These are phyloP conservation scores for Diaporthe ilicicola DNA, from an alignment of 2,329 filamentous ascomycete genomes.

Conservation along the genomic window DNA sequence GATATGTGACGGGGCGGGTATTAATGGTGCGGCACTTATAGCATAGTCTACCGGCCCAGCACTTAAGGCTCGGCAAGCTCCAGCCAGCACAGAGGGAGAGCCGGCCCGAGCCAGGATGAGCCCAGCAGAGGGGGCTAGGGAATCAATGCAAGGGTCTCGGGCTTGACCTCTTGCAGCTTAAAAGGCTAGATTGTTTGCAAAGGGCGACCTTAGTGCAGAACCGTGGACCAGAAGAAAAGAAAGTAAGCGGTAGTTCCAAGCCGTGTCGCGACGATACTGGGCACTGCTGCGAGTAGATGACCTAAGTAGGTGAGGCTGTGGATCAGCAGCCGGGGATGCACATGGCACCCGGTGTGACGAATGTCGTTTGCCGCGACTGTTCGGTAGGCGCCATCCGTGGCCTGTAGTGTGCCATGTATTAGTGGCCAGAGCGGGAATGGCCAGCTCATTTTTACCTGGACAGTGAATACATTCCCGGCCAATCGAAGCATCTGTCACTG, in stretches of 20 bases:
- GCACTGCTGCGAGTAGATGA: neutral
- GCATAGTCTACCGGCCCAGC: neutral
- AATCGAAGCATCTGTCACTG: constrained; percentile 2
- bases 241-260: neutral
- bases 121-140: neutral
- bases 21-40: constrained; percentile 22
- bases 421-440: neutral
- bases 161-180: constrained; percentile 8
- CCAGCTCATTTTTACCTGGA: neutral
- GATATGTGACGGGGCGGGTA: neutral
- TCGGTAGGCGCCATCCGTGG: constrained; percentile 2
- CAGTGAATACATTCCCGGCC: neutral
- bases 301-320: neutral
- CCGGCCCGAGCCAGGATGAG: constrained; percentile 20
- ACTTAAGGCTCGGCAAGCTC: constrained; percentile 7
- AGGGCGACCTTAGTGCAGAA: constrained; percentile 18
- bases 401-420: neutral
- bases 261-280: neutral
- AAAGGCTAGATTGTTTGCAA: constrained; percentile 13
- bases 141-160: constrained; percentile 20
- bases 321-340: constrained; percentile 3
- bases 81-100: constrained; percentile 13
- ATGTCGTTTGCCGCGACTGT: neutral
- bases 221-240: constrained; percentile 7
- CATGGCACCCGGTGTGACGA: constrained; percentile 4